Evolutionary conservation across 208 protist genomes (phyloP).

Genomic region (Leishmania aethiopica): DNA sequence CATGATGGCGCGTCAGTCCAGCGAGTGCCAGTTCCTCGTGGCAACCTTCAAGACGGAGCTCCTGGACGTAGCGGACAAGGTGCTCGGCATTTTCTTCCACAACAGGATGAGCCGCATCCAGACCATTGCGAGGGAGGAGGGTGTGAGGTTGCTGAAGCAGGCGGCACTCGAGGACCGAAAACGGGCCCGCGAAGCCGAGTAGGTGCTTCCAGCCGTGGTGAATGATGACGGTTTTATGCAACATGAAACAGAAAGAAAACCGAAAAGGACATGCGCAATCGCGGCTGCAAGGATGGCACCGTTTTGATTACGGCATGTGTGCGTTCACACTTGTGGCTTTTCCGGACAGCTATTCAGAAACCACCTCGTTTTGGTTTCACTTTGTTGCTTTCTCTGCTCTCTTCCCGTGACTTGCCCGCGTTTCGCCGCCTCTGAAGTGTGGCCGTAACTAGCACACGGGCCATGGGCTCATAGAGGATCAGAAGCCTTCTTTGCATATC

Average conservation of each 20-base stretch:
- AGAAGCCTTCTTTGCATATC: background rate
- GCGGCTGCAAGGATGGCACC: background rate
- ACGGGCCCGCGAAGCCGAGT: conserved; percentile 48
- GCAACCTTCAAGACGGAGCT: conserved; percentile 98
- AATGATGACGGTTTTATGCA: background rate
- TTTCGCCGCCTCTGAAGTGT: background rate
- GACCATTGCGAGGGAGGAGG: conserved; percentile 74
- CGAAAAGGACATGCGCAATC: background rate
- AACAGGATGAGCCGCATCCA: conserved; percentile 96
- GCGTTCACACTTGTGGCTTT: background rate
- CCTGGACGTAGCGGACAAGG: conserved; percentile 91
- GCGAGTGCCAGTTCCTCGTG: conserved; percentile 97
- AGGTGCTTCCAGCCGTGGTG: background rate
- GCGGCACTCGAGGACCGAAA: conserved; percentile 70
- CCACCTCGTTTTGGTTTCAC: conserved; percentile 15
- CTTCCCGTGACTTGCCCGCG: background rate
- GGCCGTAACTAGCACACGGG: background rate
- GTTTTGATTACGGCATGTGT: background rate
- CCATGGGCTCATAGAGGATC: background rate
- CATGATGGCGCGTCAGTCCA: conserved; percentile 93
- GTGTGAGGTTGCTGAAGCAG: conserved; percentile 58
- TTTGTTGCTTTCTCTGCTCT: conserved; percentile 1
- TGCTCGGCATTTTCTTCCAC: conserved; percentile 95
- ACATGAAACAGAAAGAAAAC: background rate
- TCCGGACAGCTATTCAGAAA: background rate